Conservation (phyloP, 1,139 yeast species). For the Suhomyces maxii region DNA sequence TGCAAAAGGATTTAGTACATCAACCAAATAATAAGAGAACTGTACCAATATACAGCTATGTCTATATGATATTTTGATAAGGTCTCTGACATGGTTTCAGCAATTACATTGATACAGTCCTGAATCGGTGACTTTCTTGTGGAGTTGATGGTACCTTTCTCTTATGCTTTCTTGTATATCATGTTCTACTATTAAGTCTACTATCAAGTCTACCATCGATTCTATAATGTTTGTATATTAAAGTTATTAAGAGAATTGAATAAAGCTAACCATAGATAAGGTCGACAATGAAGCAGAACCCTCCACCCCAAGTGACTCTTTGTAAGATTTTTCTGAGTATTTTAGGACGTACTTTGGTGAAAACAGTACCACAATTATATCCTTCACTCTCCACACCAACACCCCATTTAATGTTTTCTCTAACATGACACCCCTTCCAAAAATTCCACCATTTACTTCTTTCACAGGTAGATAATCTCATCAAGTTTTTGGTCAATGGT, state of each 20-base stretch:
- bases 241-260: not conserved
- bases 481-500: conserved; percentile 75
- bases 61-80: conserved; percentile 57
- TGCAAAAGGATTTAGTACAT: no score
- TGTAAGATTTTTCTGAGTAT: conserved; percentile 51
- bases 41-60: no score
- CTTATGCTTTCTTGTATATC: conserved; percentile 62
- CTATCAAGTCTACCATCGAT: no score
- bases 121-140: conserved; percentile 51
- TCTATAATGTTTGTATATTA: no score
- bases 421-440: conserved; percentile 74
- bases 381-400: conserved; percentile 88
- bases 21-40: no score
- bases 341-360: conserved; percentile 51
- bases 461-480: conserved; percentile 74
- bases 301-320: conserved; percentile 68
- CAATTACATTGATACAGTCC: conserved; percentile 75
- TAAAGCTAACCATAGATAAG: conserved; percentile 49
- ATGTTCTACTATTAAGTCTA: no score
- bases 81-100: conserved; percentile 67
- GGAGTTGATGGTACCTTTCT: conserved; percentile 59
- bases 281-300: conserved; percentile 62
- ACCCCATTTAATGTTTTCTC: conserved; percentile 76
- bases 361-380: conserved; percentile 61
- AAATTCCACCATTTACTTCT: conserved; percentile 82